Evolutionary conservation across 2,329 filamentous ascomycete species (phyloP).

Genomic region (Macrophomina phaseolina): DNA sequence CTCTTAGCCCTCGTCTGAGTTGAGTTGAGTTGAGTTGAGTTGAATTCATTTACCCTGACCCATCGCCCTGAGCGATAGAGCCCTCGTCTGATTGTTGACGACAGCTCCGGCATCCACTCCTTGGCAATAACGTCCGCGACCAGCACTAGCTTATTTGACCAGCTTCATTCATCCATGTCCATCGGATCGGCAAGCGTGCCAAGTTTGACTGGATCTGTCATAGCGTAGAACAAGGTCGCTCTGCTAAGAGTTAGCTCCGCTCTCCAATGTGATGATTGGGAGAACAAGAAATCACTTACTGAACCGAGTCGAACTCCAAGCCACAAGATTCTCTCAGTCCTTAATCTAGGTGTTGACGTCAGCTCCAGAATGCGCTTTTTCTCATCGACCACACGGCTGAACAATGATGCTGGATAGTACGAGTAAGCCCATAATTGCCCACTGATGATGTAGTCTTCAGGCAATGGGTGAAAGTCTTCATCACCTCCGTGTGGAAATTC

Average conservation of each 20-base stretch:
- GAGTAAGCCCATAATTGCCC: slow-evolving; percentile 66
- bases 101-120: too few relatives aligned
- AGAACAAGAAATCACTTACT: neutral
- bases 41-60: too few relatives aligned
- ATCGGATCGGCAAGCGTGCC: slow-evolving; percentile 1
- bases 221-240: neutral
- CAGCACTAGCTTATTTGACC: neutral
- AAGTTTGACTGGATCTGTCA: slow-evolving; percentile 5
- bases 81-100: too few relatives aligned
- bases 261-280: neutral
- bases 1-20: too few relatives aligned
- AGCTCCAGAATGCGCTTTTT: slow-evolving; percentile 70
- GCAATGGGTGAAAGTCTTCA: slow-evolving; percentile 60
- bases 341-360: slow-evolving; percentile 62
- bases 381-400: slow-evolving; percentile 67
- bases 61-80: too few relatives aligned
- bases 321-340: slow-evolving; percentile 66
- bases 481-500: slow-evolving; percentile 57
- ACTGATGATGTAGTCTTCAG: slow-evolving; percentile 71
- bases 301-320: slow-evolving; percentile 49
- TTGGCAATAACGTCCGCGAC: too few relatives aligned
- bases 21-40: too few relatives aligned
- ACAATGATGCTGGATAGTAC: slow-evolving; percentile 67
- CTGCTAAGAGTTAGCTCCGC: neutral
- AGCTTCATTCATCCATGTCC: slow-evolving; percentile 20